These are phyloP conservation scores for Tetracladium marchalianum DNA, from an alignment of 495 filamentous ascomycete genomes.

Conservation along the genomic window DNA sequence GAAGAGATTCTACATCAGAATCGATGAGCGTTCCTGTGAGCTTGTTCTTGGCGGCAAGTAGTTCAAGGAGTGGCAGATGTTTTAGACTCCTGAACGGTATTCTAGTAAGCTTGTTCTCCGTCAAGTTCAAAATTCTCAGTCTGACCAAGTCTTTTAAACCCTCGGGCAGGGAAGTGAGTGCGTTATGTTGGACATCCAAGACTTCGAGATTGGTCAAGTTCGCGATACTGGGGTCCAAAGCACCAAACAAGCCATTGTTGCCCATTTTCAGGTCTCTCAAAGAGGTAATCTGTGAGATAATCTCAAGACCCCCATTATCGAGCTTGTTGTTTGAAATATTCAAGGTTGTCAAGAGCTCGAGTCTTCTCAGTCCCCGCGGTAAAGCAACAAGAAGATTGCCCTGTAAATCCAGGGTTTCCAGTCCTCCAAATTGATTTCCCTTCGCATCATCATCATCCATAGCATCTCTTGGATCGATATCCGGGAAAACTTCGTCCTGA, in stretches of 20 bases:
- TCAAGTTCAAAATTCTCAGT: constrained; percentile 66
- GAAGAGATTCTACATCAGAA: constrained; percentile 41
- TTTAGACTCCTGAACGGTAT: constrained; percentile 61
- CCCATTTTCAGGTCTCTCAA: constrained; percentile 75
- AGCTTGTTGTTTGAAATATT: constrained; percentile 84
- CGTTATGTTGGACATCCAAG: constrained; percentile 75
- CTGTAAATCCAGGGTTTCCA: constrained; percentile 72
- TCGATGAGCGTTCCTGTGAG: constrained; percentile 64
- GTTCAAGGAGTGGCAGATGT: constrained; percentile 58
- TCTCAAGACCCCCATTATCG: constrained; percentile 54
- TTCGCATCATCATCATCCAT: constrained; percentile 51
- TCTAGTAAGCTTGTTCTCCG: constrained; percentile 59
- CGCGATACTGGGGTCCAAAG: constrained; percentile 45
- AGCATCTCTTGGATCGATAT: constrained; percentile 45
- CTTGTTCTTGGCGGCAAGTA: constrained; percentile 71
- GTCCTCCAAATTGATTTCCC: constrained; percentile 70
- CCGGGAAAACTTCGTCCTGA: constrained; percentile 65
- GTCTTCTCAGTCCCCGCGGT: constrained; percentile 64
- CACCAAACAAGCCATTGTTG: constrained; percentile 64
- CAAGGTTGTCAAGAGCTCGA: constrained; percentile 63
- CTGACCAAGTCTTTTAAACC: constrained; percentile 51
- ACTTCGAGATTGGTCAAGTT: constrained; percentile 59
- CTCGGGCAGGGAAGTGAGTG: constrained; percentile 62
- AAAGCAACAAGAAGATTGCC: constrained; percentile 65
- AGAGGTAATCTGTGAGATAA: constrained; percentile 57